Evolutionary conservation across 202 grass and related monocot genomes (phyloP), one percentile per base, ranked within the genome.

Genomic region (Panicum virgatum): DNA sequence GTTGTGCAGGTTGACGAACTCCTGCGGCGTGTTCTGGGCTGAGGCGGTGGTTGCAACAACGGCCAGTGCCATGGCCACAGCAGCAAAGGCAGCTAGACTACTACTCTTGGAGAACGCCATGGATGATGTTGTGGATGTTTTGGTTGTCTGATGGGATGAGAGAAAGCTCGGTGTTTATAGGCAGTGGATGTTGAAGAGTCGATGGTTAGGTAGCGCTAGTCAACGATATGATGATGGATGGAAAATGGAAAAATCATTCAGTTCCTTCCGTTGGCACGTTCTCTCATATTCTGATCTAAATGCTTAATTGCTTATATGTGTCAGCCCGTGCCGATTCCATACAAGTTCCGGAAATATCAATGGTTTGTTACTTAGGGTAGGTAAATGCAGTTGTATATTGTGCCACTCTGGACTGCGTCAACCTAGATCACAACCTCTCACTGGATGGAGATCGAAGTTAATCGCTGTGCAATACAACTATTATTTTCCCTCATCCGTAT

Each of bases 1-100:
- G 73, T 85, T 89, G 77, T 89, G 87, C 29, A 74, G 77, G 11
- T 75, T 36, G 0, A 88, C 76, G 62, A 69, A 88, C 69, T 80
- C 86, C 58, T 67, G 58, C n/a, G 47, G 75, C 20, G 62, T 52
- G 76, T 84, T 84, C 60, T 84, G 77, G 29, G 84, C 84, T 3
- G 73, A 29, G 26, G 4, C 0, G 20, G 43, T 36, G 47, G 57
- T 11, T 0, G 12, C 62, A 7, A 69, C 61, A 6, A 84, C 3
- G 12, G 23, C 25, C 30, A 27, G 1, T 9, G 83, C 26, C 83
- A 73, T 37, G 25, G 76, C 45, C 34, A 73, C 12, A 8, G 59
- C 77, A 7, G 69, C 77, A 4, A 86, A 30, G n/a, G 53, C 54
- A 5, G 30, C 39, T 1, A 80, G 38, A 9, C 23, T 37, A 15